Percentiles rank a stretch among this genome's conserved stretches.
Conservation (phyloP, 139 green algal species). For the Tetradesmus obliquus region DNA sequence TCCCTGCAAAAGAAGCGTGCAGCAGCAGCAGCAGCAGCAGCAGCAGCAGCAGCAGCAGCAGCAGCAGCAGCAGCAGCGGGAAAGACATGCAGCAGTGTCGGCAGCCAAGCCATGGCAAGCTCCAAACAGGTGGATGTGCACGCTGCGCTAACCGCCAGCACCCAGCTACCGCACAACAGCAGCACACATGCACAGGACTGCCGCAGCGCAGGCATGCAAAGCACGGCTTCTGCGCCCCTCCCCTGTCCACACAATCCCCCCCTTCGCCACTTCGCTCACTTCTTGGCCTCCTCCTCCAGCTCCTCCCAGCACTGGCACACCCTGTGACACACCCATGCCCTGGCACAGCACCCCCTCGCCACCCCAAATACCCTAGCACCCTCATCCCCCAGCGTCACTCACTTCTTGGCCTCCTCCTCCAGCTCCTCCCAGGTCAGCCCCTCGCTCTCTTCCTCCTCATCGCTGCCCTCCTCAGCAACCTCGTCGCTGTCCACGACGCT, state of each 20-base stretch:
- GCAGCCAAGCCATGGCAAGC: not conserved
- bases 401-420: constrained; percentile 83
- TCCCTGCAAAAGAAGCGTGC: constrained; percentile 16
- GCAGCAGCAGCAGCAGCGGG: not conserved
- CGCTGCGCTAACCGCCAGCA: not conserved
- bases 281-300: constrained; percentile 85
- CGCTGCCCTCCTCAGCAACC: constrained; percentile 53
- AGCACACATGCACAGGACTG: not conserved
- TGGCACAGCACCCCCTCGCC: not conserved
- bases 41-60: not conserved
- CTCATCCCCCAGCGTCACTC: not conserved
- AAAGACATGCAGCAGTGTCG: not conserved
- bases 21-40: not conserved
- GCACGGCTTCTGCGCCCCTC: not conserved
- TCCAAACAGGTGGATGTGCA: not conserved
- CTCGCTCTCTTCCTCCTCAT: constrained; percentile 73
- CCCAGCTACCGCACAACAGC: not conserved
- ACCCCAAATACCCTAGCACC: not conserved
- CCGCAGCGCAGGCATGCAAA: not conserved
- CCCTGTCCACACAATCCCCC: not conserved
- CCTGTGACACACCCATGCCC: not conserved
- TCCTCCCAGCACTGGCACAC: constrained; percentile 77
- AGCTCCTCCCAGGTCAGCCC: constrained; percentile 90
- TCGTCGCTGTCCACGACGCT: constrained; percentile 49
- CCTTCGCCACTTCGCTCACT: constrained; percentile 34